A percentile compares a stretch with the other conserved stretches of the same genome.
phyloP scores from a whole-genome alignment of 441 rosid genomes.

The Melastoma candidum region DNA sequence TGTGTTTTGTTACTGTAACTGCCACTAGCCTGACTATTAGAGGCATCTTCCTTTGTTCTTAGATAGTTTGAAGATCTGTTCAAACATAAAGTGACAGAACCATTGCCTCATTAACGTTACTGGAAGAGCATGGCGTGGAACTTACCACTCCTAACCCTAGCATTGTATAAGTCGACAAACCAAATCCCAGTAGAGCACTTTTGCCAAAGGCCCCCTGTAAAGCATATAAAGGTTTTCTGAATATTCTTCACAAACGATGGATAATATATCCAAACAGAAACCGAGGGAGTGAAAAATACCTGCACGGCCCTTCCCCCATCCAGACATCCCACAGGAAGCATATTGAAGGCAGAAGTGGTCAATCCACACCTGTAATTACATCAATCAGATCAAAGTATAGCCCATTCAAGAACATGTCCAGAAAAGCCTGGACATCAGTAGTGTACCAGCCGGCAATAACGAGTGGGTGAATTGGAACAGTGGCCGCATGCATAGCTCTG shows the following conservation, averaged over 20 bases:
- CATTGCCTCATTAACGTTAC: too few relatives aligned
- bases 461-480: slow-evolving; percentile 85
- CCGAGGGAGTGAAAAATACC: too few relatives aligned
- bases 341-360: slow-evolving; percentile 83
- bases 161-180: slow-evolving; percentile 71
- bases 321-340: slow-evolving; percentile 95
- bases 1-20: too few relatives aligned
- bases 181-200: slow-evolving; percentile 55
- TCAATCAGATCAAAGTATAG: slow-evolving; percentile 15
- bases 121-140: neutral
- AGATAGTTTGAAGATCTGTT: neutral
- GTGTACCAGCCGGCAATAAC: slow-evolving; percentile 90
- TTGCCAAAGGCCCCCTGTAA: slow-evolving; percentile 88
- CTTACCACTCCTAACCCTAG: slow-evolving; percentile 94
- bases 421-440: slow-evolving; percentile 7
- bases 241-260: neutral
- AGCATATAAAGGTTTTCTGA: neutral
- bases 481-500: slow-evolving; percentile 86
- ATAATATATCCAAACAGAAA: too few relatives aligned
- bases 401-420: neutral
- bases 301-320: slow-evolving; percentile 85
- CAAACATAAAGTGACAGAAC: neutral
- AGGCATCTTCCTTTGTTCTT: too few relatives aligned
- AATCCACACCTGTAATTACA: slow-evolving; percentile 75
- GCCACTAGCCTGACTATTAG: too few relatives aligned